These are phyloP conservation scores for Anacardium occidentale DNA, from an alignment of 345 rosid species.

Conservation along the genomic window DNA sequence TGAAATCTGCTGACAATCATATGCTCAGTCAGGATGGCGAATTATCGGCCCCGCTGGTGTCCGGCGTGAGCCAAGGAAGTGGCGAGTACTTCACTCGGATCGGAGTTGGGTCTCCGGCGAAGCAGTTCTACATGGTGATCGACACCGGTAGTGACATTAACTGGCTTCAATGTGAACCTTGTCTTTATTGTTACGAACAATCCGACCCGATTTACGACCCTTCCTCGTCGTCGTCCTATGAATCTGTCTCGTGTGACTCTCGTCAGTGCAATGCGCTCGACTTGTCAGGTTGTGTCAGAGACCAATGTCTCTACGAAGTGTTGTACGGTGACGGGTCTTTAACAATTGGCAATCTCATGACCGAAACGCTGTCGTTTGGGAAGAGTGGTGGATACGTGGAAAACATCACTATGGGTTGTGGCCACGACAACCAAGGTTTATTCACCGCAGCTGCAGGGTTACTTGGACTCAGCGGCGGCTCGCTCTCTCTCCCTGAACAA, in stretches of 20 bases:
- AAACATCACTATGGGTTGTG: slow-evolving; percentile 67
- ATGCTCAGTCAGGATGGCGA: slow-evolving; percentile 48
- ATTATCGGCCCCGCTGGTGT: slow-evolving; percentile 58
- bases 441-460: slow-evolving; percentile 77
- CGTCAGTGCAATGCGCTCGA: slow-evolving; percentile 52
- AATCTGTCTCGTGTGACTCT: slow-evolving; percentile 49
- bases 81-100: slow-evolving; percentile 82
- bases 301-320: slow-evolving; percentile 64
- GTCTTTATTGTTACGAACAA: slow-evolving; percentile 74
- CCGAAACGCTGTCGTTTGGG: slow-evolving; percentile 71
- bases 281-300: slow-evolving; percentile 46
- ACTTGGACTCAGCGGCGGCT: slow-evolving; percentile 83
- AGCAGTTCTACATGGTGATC: slow-evolving; percentile 52
- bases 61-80: slow-evolving; percentile 74
- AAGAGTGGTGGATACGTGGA: slow-evolving; percentile 40
- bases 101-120: slow-evolving; percentile 73
- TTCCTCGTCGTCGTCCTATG: slow-evolving; percentile 52
- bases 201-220: slow-evolving; percentile 75
- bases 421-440: slow-evolving; percentile 80
- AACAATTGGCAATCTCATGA: slow-evolving; percentile 61
- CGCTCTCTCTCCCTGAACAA: slow-evolving; percentile 60
- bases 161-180: slow-evolving; percentile 85
- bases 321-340: slow-evolving; percentile 87
- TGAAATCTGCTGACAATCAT: slow-evolving; percentile 43
- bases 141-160: slow-evolving; percentile 81